A percentile compares a stretch with the other conserved stretches of the same genome.
These are phyloP conservation scores for Populus hybrid DNA, from an alignment of 441 rosid species.

Conservation along the genomic window DNA sequence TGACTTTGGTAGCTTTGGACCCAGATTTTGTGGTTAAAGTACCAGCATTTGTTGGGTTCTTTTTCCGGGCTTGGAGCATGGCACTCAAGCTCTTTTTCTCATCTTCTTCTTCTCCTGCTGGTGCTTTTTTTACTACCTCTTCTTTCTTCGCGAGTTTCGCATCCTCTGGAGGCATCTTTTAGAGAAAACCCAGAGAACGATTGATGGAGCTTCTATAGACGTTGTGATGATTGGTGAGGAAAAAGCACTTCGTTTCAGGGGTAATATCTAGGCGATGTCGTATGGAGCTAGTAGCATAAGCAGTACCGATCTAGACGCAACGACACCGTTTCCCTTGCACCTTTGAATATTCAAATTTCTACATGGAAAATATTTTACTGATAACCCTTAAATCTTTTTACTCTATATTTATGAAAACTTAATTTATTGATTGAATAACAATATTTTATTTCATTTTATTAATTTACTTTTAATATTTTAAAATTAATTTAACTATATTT, in stretches of 20 bases:
- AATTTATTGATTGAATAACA: no score
- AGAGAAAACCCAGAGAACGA: background rate
- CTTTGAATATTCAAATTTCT: background rate
- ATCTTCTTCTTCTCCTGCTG: constrained; percentile 29
- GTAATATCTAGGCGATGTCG: background rate
- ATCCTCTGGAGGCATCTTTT: constrained; percentile 58
- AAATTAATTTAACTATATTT: no score
- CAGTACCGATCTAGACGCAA: background rate
- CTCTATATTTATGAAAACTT: no score
- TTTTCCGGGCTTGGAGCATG: constrained; percentile 43
- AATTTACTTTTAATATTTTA: no score
- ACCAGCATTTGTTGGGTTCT: constrained; percentile 42
- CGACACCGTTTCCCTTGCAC: background rate
- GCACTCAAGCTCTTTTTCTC: constrained; percentile 52
- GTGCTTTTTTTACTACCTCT: constrained; percentile 25
- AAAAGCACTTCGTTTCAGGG: background rate
- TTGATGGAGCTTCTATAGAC: background rate
- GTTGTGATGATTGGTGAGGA: background rate
- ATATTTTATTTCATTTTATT: no score
- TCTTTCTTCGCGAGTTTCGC: constrained; percentile 35
- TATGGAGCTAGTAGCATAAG: background rate
- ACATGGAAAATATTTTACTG: background rate
- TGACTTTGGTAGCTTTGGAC: constrained; percentile 21
- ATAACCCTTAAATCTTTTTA: no score
- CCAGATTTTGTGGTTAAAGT: constrained; percentile 34